Base-by-base conservation (phyloP, 1,139 yeast genomes). In the Blastobotrys proliferans region DNA sequence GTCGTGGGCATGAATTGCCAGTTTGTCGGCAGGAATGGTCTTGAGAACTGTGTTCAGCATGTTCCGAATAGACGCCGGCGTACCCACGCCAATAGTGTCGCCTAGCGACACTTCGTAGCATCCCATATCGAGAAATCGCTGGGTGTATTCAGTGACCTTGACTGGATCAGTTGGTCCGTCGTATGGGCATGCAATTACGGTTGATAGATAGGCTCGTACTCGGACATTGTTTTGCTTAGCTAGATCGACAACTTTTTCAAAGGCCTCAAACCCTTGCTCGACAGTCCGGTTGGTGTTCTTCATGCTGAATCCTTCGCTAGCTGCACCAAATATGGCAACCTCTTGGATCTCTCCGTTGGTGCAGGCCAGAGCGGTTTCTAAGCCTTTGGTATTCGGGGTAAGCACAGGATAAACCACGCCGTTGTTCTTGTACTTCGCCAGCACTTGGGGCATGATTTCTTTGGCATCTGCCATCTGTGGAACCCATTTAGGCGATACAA, bases 401-500 rank as follows among this genome's bases (percentile, higher is more conserved):
- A 63, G 55, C 19, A 60, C 64, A 0, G 67, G 63, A 44, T 57
- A 63, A 24, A 44, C 39, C 14, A 56, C 57, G 11, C 59, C 57
- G 38, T 54, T 55, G 26, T 51, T 52, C 9, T 35, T 22, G 25
- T 50, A 47, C 35, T 47, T 50, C 8, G 40, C 35, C 36, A 57
- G 33, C 18, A 60, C 56, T 13, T 43, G 32, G 19, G 51, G 50
- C 38, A 45, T 47, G 3, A 56, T 34, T 22, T 49, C 46, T 19
- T 48, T 45, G 14, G 58, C 51, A 39, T 62, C 65, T 9, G 56
- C 58, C 62, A 62, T 58, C 43, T 63, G 67, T 20, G 68, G 68
- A 6, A 63, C 65, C 66, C 67, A 63, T 43, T 63, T 63, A 4
- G 66, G 67, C 5, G 66, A 58, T n/a, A 63, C 68, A 49, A 63